phyloP scores from a whole-genome alignment of 345 rosid genomes.

The Gossypium sturtianum region DNA sequence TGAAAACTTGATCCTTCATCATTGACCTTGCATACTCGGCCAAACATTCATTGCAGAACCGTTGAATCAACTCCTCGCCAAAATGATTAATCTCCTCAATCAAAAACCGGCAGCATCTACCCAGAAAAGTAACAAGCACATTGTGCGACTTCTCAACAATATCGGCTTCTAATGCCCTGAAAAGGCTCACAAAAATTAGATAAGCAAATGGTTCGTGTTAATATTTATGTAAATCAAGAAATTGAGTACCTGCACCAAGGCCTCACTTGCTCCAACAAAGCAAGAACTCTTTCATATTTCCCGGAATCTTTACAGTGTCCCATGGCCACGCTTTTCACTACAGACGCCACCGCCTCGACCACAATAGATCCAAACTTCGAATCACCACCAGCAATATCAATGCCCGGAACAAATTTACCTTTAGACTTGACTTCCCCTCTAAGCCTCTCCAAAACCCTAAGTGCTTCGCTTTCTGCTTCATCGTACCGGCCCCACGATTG shows the following conservation, averaged over 20 bases:
- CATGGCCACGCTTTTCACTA: constrained; percentile 50
- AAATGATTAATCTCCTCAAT: constrained; percentile 44
- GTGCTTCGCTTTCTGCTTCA: constrained; percentile 39
- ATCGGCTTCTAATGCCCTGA: constrained; percentile 59
- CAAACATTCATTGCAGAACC: constrained; percentile 41
- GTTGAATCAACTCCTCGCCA: constrained; percentile 32
- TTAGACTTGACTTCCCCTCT: constrained; percentile 17
- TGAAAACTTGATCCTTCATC: constrained; percentile 52
- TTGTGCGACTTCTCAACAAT: constrained; percentile 52
- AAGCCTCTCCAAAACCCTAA: constrained; percentile 47
- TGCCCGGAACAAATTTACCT: constrained; percentile 29
- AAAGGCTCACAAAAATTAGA: neutral
- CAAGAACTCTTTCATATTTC: constrained; percentile 35
- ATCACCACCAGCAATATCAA: constrained; percentile 25
- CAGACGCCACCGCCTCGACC: constrained; percentile 45
- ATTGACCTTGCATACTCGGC: constrained; percentile 45
- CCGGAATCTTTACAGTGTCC: constrained; percentile 30
- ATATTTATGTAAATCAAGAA: neutral
- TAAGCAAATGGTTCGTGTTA: constrained; percentile 8
- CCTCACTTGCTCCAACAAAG: constrained; percentile 52
- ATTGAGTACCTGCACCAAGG: constrained; percentile 64
- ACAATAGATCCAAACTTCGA: constrained; percentile 42
- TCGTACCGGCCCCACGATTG: constrained; percentile 44
- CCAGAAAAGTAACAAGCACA: constrained; percentile 41
- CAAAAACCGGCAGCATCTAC: constrained; percentile 47